phyloP scores from a whole-genome alignment of 202 grass and related monocot species.

The Elaeis oleifera region DNA sequence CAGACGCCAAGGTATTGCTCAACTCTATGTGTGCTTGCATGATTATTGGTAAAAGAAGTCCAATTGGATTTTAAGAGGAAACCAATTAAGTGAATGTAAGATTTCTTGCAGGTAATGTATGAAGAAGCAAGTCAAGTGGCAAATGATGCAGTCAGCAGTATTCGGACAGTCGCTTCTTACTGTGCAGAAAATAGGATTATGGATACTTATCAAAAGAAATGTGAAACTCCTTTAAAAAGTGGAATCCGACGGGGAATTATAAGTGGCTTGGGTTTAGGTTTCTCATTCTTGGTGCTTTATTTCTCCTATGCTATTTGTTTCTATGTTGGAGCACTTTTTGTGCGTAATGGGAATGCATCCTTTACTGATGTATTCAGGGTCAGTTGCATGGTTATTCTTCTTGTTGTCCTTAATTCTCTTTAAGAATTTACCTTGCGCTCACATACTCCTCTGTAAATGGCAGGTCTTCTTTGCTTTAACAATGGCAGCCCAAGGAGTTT shows the following conservation, averaged over 20 bases:
- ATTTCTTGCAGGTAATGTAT: conserved; percentile 46
- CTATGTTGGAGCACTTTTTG: conserved; percentile 48
- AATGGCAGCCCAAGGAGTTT: conserved; percentile 50
- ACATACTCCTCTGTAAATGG: conserved; percentile 15
- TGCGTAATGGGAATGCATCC: conserved; percentile 41
- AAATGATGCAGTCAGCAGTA: conserved; percentile 59
- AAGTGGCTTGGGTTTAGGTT: conserved; percentile 60
- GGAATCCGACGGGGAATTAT: conserved; percentile 47
- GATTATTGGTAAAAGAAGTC: no score
- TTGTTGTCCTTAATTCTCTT: not conserved
- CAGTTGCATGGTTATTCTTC: conserved; percentile 6
- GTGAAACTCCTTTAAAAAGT: conserved; percentile 37
- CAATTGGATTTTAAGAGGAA: not conserved
- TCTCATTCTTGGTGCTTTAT: conserved; percentile 53
- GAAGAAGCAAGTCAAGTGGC: conserved; percentile 84
- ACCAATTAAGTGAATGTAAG: conserved; percentile 6
- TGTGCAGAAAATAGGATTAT: conserved; percentile 47
- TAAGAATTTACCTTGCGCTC: conserved; percentile 2
- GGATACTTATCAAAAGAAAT: conserved; percentile 52
- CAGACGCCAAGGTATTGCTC: conserved; percentile 58
- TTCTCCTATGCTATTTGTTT: conserved; percentile 59
- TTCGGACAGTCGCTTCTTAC: conserved; percentile 65
- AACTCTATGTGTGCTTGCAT: not conserved
- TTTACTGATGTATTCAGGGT: conserved; percentile 56
- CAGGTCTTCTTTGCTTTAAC: conserved; percentile 77